Percentiles rank a stretch among this genome's conserved stretches.
These are phyloP conservation scores for Fraxinus sp. DNA, from an alignment of 305 asterid species.

Conservation along the genomic window DNA sequence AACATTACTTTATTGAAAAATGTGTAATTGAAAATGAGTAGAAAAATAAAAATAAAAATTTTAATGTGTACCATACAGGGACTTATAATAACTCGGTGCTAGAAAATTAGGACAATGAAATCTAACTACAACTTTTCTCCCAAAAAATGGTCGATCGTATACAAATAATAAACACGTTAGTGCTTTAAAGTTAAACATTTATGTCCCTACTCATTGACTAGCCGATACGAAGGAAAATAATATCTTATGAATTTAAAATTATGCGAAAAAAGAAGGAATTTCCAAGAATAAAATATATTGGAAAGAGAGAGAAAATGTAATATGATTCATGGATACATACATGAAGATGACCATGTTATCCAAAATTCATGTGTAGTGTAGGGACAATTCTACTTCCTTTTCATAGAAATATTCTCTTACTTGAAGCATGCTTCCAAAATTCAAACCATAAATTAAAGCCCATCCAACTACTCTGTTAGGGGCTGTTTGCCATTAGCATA, in stretches of 20 bases:
- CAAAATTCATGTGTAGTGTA: not conserved
- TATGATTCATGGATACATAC: not conserved
- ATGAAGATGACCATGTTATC: not conserved
- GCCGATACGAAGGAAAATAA: not conserved
- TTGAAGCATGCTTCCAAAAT: slow-evolving; percentile 15
- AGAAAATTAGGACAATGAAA: not conserved
- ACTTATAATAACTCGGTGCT: not conserved
- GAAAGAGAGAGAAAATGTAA: not conserved
- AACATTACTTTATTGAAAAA: too few relatives aligned
- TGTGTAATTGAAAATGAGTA: too few relatives aligned
- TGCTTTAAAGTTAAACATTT: not conserved
- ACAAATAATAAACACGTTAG: not conserved
- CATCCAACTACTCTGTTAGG: not conserved
- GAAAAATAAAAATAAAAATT: too few relatives aligned
- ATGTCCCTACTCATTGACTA: not conserved
- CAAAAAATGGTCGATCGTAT: not conserved
- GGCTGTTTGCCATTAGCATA: not conserved
- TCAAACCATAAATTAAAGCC: slow-evolving; percentile 18
- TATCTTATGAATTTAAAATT: not conserved
- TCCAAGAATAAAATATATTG: not conserved
- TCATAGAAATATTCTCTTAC: not conserved
- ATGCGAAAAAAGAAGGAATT: not conserved
- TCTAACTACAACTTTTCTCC: not conserved
- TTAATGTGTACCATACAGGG: too few relatives aligned
- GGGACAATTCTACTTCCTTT: slow-evolving; percentile 9